Conservation (phyloP, 257 asterid species). For the Nicotiana obtusifolia region DNA sequence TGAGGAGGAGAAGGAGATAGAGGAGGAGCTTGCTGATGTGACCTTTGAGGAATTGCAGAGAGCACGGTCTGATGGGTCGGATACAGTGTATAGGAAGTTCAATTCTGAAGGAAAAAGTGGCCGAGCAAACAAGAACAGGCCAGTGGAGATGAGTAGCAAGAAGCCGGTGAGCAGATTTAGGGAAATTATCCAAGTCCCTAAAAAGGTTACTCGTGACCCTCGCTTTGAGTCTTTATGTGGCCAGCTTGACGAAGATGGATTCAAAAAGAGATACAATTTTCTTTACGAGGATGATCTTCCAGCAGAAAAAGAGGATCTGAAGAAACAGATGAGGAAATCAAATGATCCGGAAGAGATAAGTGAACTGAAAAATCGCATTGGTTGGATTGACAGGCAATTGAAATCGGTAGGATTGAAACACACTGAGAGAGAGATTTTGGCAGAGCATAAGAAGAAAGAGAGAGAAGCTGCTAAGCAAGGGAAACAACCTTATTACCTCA, state of each 20-base stretch:
- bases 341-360: neutral
- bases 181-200: conserved; percentile 80
- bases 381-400: conserved; percentile 43
- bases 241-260: conserved; percentile 64
- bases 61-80: conserved; percentile 88
- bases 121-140: conserved; percentile 90
- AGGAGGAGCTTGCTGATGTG: conserved; percentile 71
- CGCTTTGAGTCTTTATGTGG: conserved; percentile 90
- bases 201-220: conserved; percentile 81
- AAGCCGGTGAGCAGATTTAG: conserved; percentile 51
- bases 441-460: conserved; percentile 92
- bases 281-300: conserved; percentile 71
- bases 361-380: conserved; percentile 22
- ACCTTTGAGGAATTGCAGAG: conserved; percentile 88
- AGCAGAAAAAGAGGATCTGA: conserved; percentile 58
- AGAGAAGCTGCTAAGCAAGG: conserved; percentile 94
- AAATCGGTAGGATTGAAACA: conserved; percentile 55
- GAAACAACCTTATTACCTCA: conserved; percentile 78
- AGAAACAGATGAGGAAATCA: conserved; percentile 5
- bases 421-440: conserved; percentile 59
- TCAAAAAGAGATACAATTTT: conserved; percentile 84
- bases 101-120: conserved; percentile 41
- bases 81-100: conserved; percentile 42
- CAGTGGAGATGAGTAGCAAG: conserved; percentile 90
- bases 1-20: conserved; percentile 57